phyloP scores from a whole-genome alignment of 495 filamentous ascomycete genomes.

The Penicillium chermesinum region DNA sequence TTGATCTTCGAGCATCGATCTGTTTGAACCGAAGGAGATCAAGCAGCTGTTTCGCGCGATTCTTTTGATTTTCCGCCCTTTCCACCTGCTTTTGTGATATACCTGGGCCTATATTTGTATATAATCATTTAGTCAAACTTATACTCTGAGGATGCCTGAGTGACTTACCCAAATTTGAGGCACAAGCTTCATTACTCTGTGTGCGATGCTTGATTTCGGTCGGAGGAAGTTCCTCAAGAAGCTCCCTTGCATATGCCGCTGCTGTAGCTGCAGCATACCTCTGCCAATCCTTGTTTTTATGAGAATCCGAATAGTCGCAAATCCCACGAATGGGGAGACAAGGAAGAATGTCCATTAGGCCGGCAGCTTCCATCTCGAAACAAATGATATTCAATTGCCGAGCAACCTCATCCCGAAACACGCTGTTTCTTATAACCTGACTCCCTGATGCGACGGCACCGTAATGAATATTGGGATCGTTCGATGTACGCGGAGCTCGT shows the following conservation, averaged over 20 bases:
- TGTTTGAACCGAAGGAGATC: constrained; percentile 28
- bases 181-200: no score
- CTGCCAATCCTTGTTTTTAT: constrained; percentile 35
- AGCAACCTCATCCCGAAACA: constrained; percentile 3
- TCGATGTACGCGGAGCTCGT: background rate
- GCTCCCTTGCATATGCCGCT: constrained; percentile 25
- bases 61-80: no score
- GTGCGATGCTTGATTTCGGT: no score
- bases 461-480: constrained; percentile 13
- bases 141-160: background rate
- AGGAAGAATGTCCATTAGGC: constrained; percentile 27
- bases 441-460: constrained; percentile 15
- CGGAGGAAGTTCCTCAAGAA: no score
- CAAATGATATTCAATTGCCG: constrained; percentile 7
- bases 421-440: constrained; percentile 10
- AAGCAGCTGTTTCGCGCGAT: constrained; percentile 11
- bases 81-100: no score
- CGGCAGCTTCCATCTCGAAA: constrained; percentile 40
- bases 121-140: background rate
- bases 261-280: constrained; percentile 28
- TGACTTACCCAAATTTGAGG: background rate
- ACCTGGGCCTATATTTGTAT: no score
- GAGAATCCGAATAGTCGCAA: constrained; percentile 33
- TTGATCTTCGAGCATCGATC: constrained; percentile 20
- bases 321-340: constrained; percentile 32